phyloP scores from a whole-genome alignment of 176 grass and related monocot species.

The Oryza nivara region DNA sequence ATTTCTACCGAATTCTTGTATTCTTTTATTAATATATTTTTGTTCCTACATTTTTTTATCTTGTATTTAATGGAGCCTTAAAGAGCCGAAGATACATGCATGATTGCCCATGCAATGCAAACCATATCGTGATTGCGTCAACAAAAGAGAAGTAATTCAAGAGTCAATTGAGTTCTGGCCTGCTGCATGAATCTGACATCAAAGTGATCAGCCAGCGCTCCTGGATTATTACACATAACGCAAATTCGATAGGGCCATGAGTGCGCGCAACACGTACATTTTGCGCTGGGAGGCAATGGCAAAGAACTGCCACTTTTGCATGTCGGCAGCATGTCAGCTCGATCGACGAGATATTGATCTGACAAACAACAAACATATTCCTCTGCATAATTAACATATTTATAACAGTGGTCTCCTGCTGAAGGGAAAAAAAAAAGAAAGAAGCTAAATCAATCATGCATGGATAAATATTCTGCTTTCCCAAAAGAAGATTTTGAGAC shows the following conservation, averaged over 20 bases:
- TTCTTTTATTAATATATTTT: too few species aligned
- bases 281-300: not conserved
- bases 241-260: not conserved
- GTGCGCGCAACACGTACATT: constrained; percentile 9
- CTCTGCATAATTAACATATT: not conserved
- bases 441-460: not conserved
- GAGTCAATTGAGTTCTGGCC: not conserved
- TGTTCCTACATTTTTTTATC: too few species aligned
- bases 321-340: not conserved
- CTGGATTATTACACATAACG: constrained; percentile 9
- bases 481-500: not conserved
- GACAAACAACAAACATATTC: not conserved
- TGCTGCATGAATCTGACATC: constrained; percentile 19
- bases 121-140: constrained; percentile 28
- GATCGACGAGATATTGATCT: not conserved
- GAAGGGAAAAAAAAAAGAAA: not conserved
- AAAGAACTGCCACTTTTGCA: constrained; percentile 2
- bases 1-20: too few species aligned
- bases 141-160: not conserved
- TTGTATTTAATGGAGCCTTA: too few species aligned
- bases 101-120: not conserved
- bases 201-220: not conserved
- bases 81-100: not conserved
- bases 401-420: not conserved
- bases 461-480: constrained; percentile 15